Base-by-base conservation (phyloP, 2,329 filamentous ascomycete species). In the Leptoxyphium fumago region DNA sequence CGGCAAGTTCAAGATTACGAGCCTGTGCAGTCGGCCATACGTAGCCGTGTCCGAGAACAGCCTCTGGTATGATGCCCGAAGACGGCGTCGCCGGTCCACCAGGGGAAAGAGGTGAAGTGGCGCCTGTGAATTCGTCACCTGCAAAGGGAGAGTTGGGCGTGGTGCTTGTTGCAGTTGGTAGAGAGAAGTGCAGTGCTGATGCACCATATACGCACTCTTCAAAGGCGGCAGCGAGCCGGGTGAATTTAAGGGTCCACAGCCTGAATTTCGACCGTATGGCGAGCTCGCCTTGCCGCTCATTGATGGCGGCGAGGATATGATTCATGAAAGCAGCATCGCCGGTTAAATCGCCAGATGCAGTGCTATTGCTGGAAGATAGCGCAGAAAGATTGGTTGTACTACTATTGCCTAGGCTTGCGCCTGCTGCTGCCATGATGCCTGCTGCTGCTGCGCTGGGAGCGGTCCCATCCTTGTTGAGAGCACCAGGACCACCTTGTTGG, bases 191-290 rank as follows among this genome's bases (percentile, higher is more conserved):
- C 29, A 98, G 71, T 29, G 88, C 86, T 46, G 84, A 93, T 10
- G 86, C 86, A 26, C 91, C 93, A 56, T 94, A 98, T 3, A 98
- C 91, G 30, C 77, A 82, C 64, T 98, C 91, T 61, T 98, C 91
- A 52, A 96, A 96, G 10, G 88, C 85, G 1, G 91, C 86, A 1
- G 91, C 81, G 40, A 98, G 82, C 40, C 91, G 80, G 0, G 87
- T 91, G 58, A 98, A 96, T 61, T 88, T 91, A 45, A 82, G 72
- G n/a, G 96, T 81, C 80, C 91, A 98, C 48, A 86, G 83, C 14
- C 88, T 78, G 83, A 88, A 96, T 64, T 94, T 95, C 29, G 85
- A 80, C 17, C 91, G 77, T 44, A 98, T 83, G 1, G 86, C 87
- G 45, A 84, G 82, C 64, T 98, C 87, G 39, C 91, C 91, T 48